A percentile compares a stretch with the other conserved stretches of the same genome.
Conservation (phyloP, 169 alveolate genomes). For the Cryptosporidium tyzzeri region DNA sequence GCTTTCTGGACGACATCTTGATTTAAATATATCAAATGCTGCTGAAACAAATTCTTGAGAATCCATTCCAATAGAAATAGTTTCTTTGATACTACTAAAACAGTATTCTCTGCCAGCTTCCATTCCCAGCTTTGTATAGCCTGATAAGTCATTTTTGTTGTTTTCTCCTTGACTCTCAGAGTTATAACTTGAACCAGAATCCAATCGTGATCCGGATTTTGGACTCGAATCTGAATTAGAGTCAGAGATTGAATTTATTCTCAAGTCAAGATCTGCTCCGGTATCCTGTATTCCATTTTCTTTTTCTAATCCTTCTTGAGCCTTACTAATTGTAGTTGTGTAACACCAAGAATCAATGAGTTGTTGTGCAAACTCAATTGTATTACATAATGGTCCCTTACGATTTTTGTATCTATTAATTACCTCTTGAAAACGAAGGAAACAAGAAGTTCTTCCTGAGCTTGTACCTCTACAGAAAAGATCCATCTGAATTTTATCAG, state of each 20-base stretch:
- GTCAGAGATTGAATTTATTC: background rate
- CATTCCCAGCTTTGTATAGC: background rate
- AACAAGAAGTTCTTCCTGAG: constrained; percentile 50
- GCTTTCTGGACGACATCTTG: constrained; percentile 75
- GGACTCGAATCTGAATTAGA: constrained; percentile 6
- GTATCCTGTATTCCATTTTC: background rate
- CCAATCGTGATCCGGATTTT: background rate
- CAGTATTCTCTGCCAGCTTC: constrained; percentile 54
- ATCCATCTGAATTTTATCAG: constrained; percentile 29
- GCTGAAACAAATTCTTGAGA: constrained; percentile 61
- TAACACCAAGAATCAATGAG: constrained; percentile 82
- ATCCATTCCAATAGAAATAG: constrained; percentile 36
- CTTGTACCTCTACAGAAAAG: constrained; percentile 53
- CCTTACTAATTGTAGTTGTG: constrained; percentile 10
- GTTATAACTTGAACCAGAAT: no score
- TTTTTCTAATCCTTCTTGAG: background rate
- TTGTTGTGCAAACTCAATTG: constrained; percentile 73
- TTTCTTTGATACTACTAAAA: constrained; percentile 64
- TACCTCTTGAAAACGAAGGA: constrained; percentile 72
- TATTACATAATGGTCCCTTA: constrained; percentile 77
- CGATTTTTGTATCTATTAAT: constrained; percentile 62
- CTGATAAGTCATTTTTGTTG: background rate
- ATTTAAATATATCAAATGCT: constrained; percentile 3
- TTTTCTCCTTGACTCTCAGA: background rate
- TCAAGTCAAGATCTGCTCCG: background rate